phyloP scores from a whole-genome alignment of 805 yeast genomes.

The Nakazawaea populi region DNA sequence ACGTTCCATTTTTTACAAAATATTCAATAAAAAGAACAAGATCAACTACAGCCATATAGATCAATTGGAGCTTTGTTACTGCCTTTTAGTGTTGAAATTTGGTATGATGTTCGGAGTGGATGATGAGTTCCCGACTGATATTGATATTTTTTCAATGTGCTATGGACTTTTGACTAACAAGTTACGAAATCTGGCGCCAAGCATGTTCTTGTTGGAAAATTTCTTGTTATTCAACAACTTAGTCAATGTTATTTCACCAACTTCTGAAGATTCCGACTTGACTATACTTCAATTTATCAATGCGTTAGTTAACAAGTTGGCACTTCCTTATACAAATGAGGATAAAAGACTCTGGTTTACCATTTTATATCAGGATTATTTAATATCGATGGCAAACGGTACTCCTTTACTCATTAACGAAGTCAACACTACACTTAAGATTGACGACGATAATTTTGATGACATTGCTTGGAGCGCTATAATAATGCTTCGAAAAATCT shows the following conservation, averaged over 20 bases:
- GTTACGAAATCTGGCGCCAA: neutral
- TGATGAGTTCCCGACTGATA: neutral
- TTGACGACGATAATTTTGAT: constrained; percentile 6
- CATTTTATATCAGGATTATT: constrained; percentile 4
- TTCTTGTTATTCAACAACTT: constrained; percentile 4
- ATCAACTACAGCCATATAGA: neutral
- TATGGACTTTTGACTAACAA: neutral
- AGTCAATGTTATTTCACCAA: neutral
- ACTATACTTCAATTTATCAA: neutral
- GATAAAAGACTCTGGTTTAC: constrained; percentile 1
- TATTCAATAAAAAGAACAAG: constrained; percentile 3
- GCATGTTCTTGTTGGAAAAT: constrained; percentile 2
- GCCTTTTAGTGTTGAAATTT: constrained; percentile 1
- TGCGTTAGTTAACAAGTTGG: neutral
- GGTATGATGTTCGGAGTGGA: constrained; percentile 3
- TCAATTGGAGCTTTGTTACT: constrained; percentile 3
- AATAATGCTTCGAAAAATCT: neutral
- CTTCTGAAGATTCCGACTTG: neutral
- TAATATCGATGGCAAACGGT: neutral
- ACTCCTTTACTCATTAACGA: constrained; percentile 1
- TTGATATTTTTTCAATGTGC: neutral
- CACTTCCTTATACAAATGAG: neutral
- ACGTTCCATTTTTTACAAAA: neutral
- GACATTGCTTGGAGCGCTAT: constrained; percentile 1
- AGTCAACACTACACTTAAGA: neutral